Percentiles rank a stretch among this genome's conserved stretches.
These are phyloP conservation scores for Kluyveromyces nonfermentans DNA, from an alignment of 805 yeast species.

Conservation along the genomic window DNA sequence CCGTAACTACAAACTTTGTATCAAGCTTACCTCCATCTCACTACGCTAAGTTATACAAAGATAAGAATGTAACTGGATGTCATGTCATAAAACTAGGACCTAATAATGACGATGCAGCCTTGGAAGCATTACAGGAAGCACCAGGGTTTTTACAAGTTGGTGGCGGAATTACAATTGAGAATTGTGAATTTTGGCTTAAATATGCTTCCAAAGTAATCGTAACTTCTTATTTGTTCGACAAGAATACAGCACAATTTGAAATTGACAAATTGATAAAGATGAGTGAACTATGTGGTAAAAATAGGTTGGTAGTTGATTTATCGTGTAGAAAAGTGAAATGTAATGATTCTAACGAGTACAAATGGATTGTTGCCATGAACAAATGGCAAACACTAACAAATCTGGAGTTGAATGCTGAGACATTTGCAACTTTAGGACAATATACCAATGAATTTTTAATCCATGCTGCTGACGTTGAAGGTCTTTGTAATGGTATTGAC, in stretches of 20 bases:
- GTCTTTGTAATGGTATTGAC: conserved; percentile 89
- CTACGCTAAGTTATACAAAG: conserved; percentile 62
- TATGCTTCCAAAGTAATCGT: conserved; percentile 81
- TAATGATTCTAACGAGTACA: conserved; percentile 12
- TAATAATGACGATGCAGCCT: conserved; percentile 75
- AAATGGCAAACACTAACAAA: conserved; percentile 91
- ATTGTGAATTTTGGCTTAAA: conserved; percentile 73
- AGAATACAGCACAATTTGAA: conserved; percentile 37
- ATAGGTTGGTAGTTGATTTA: conserved; percentile 72
- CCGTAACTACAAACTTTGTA: conserved; percentile 64
- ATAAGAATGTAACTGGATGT: conserved; percentile 56
- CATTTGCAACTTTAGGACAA: conserved; percentile 43
- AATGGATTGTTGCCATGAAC: conserved; percentile 96
- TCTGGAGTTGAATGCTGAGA: conserved; percentile 42
- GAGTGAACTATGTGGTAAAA: conserved; percentile 49
- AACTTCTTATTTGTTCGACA: conserved; percentile 74
- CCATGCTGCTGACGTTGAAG: conserved; percentile 99
- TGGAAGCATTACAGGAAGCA: conserved; percentile 65
- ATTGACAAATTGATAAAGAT: conserved; percentile 44
- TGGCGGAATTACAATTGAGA: conserved; percentile 75
- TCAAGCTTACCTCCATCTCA: conserved; percentile 63
- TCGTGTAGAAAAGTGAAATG: conserved; percentile 54
- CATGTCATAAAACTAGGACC: conserved; percentile 91
- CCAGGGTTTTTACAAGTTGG: conserved; percentile 75
- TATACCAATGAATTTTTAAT: conserved; percentile 83